These are phyloP conservation scores for Ganoderma leucocontextum DNA, from an alignment of 1,284 basidiomycete genomes.

Conservation along the genomic window DNA sequence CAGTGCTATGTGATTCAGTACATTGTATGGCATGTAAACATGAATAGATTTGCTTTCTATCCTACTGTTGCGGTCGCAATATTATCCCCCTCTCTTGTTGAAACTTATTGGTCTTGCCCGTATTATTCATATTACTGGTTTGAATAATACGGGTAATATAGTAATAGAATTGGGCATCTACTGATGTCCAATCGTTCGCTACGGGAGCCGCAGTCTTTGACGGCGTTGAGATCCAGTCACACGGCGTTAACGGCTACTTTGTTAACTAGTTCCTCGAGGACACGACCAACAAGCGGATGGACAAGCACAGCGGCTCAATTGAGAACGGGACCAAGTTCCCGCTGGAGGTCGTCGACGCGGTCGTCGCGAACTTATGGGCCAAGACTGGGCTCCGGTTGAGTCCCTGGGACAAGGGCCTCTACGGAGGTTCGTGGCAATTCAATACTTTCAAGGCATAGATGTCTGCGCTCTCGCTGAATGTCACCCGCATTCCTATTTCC, in stretches of 20 bases:
- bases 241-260: constrained; percentile 46
- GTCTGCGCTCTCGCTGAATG: background rate
- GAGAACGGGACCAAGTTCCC: constrained; percentile 59
- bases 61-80: too few relatives aligned
- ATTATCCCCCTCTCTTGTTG: too few relatives aligned
- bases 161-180: too few relatives aligned
- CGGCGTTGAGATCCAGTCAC: constrained; percentile 45
- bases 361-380: too few relatives aligned
- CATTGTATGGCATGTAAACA: too few relatives aligned
- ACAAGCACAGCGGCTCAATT: constrained; percentile 62
- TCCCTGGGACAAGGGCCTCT: constrained; percentile 49
- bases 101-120: too few relatives aligned
- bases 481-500: too few relatives aligned
- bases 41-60: too few relatives aligned
- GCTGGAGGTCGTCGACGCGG: constrained; percentile 53
- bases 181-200: constrained; percentile 33
- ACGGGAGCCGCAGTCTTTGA: constrained; percentile 39
- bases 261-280: constrained; percentile 49
- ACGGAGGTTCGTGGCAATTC: background rate
- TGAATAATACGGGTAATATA: too few relatives aligned
- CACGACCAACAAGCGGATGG: constrained; percentile 56
- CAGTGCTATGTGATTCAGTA: too few relatives aligned
- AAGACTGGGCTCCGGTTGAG: constrained; percentile 58
- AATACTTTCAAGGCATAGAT: too few relatives aligned
- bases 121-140: too few relatives aligned